Conservation (phyloP, 305 asterid genomes). For the Lippia alba region DNA sequence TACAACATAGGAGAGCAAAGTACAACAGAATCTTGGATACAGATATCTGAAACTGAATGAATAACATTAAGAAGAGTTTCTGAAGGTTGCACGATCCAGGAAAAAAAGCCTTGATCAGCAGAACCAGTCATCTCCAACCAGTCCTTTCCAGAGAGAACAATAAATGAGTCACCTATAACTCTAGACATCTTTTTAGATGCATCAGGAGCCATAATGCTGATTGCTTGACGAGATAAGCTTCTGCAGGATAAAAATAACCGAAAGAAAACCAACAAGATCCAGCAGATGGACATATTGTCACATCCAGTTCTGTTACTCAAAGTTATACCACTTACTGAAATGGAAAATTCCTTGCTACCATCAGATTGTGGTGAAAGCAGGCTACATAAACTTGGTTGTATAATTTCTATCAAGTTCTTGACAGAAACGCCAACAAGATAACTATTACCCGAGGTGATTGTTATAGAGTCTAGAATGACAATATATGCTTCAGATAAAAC, state of each 20-base stretch:
- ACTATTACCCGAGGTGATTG: conserved; percentile 82
- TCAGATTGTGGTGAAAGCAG: conserved; percentile 53
- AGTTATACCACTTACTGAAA: conserved; percentile 51
- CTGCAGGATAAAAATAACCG: conserved; percentile 71
- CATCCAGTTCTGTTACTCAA: conserved; percentile 40
- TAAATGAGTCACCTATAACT: conserved; percentile 58
- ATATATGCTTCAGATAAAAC: conserved; percentile 71
- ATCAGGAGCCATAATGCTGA: conserved; percentile 70
- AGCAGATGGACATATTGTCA: conserved; percentile 52
- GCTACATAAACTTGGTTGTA: conserved; percentile 56
- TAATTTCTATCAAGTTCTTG: conserved; percentile 60
- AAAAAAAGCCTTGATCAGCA: conserved; percentile 59
- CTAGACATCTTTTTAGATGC: conserved; percentile 68
- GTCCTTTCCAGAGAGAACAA: conserved; percentile 71
- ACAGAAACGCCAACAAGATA: conserved; percentile 64
- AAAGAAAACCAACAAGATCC: conserved; percentile 66
- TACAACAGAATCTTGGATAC: conserved; percentile 53
- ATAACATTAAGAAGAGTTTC: conserved; percentile 63
- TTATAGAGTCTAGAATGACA: conserved; percentile 72
- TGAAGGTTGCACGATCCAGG: conserved; percentile 69
- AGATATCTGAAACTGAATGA: conserved; percentile 55
- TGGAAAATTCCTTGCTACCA: conserved; percentile 44
- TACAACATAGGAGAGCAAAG: conserved; percentile 71
- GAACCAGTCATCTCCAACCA: conserved; percentile 65
- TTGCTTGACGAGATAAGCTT: conserved; percentile 69